Base-by-base conservation (phyloP, 257 asterid species). In the Craterostigma plantagineum region DNA sequence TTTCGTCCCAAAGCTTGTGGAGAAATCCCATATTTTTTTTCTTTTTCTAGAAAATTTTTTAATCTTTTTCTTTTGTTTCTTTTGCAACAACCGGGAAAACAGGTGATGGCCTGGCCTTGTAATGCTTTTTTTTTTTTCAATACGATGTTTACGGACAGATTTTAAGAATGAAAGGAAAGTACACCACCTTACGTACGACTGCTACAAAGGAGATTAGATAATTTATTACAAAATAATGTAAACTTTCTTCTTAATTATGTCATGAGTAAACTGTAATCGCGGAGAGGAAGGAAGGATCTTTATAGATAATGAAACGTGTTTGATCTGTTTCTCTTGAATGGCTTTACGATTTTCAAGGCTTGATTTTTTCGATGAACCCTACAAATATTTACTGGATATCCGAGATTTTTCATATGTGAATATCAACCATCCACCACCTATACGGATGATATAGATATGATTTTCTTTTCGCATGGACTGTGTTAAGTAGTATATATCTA, bases 1-100 rank as follows among this genome's bases (percentile, higher is more conserved):
- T 81, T 10, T 81, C 94, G 49, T 81, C 94, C 94, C 92, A 81
- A 7, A 77, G 67, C 56, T 72, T 75, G 72, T 81, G 71, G 59
- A 81, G 79, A 57, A 81, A 77, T 62, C 90, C 92, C 94, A 81
- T 81, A 33, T 18, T 52, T 14, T 23, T 35, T 34, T 34, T 8
- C 35, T 9, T 12, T 4, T 1, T 34, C 18, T 45, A 4, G 40
- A 14, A n/a, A n/a, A n/a, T n/a, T n/a, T n/a, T n/a, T n/a, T n/a
- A n/a, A n/a, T n/a, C n/a, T n/a, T 1, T 9, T 17, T 16, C 8
- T 23, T 18, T 50, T n/a, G 44, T 14, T 34, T 16, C 11, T 53
- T 61, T 70, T 70, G 81, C 71, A 77, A 77, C 91, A 73, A 73
- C 81, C 91, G 30, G 30, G 81, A 57, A 64, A 57, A 51, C 46